These are phyloP conservation scores for Lentinula sp. DNA, from an alignment of 768 basidiomycete species.

Conservation along the genomic window DNA sequence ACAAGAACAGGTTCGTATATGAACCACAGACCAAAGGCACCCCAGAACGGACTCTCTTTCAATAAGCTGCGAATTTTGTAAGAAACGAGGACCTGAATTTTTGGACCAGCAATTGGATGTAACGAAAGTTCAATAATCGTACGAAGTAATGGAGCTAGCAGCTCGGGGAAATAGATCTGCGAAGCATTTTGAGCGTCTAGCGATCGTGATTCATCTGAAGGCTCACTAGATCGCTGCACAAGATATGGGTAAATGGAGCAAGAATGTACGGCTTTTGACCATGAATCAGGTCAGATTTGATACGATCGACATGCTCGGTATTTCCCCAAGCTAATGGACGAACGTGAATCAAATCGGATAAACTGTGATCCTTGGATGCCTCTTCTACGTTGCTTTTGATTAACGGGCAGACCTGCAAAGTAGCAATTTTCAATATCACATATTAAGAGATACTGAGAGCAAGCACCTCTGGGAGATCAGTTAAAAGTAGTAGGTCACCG, in stretches of 20 bases:
- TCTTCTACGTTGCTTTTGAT: slow-evolving; percentile 31
- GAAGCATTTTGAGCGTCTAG: background rate
- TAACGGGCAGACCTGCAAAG: slow-evolving; percentile 38
- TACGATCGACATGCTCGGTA: slow-evolving; percentile 28
- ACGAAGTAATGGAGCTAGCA: slow-evolving; percentile 70
- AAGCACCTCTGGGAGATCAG: slow-evolving; percentile 74
- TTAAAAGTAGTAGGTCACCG: slow-evolving; percentile 48
- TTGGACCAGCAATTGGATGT: slow-evolving; percentile 26
- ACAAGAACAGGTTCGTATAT: slow-evolving; percentile 49
- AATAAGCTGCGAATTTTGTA: slow-evolving; percentile 71
- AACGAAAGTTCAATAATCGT: slow-evolving; percentile 71
- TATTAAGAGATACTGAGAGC: background rate
- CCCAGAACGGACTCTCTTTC: slow-evolving; percentile 76
- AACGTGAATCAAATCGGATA: slow-evolving; percentile 29
- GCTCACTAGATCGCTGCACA: slow-evolving; percentile 82
- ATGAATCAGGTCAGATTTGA: slow-evolving; percentile 32
- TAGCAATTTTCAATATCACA: background rate
- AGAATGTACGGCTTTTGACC: background rate
- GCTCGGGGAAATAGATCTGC: slow-evolving; percentile 82
- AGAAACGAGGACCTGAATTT: slow-evolving; percentile 49
- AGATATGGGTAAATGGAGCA: slow-evolving; percentile 49
- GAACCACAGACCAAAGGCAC: slow-evolving; percentile 77
- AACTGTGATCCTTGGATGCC: background rate
- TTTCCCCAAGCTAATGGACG: slow-evolving; percentile 71
- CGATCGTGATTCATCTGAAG: background rate